Conservation (phyloP, 768 basidiomycete genomes). For the Cystobasidium onofrii region DNA sequence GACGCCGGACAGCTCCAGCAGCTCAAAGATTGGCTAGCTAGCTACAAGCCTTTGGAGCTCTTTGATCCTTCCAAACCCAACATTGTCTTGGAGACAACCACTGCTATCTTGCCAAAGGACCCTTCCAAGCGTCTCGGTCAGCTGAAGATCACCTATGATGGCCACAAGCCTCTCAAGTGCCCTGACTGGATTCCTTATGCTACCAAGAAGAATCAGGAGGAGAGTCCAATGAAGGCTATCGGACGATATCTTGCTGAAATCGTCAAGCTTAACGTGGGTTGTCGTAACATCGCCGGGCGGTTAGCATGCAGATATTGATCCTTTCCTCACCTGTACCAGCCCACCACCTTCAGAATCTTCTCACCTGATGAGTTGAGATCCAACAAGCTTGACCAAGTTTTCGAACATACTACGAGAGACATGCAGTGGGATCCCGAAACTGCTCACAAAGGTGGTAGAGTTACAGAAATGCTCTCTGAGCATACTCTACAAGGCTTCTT, state of each 20-base stretch:
- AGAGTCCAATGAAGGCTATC: conserved; percentile 41
- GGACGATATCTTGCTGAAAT: conserved; percentile 47
- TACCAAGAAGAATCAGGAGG: conserved; percentile 54
- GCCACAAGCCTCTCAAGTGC: conserved; percentile 56
- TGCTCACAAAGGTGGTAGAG: conserved; percentile 62
- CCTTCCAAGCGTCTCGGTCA: conserved; percentile 36
- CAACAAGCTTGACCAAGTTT: conserved; percentile 76
- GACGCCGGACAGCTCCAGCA: conserved; percentile 57
- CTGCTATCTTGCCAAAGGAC: conserved; percentile 37
- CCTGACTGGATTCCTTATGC: conserved; percentile 60
- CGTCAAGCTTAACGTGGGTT: conserved; percentile 53
- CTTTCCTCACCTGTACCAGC: too few relatives aligned
- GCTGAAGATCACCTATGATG: conserved; percentile 50
- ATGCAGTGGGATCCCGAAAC: conserved; percentile 71
- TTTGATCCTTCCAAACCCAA: conserved; percentile 49
- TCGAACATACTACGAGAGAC: conserved; percentile 56
- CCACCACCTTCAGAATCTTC: conserved; percentile 72
- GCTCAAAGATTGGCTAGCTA: conserved; percentile 64
- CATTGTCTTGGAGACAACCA: conserved; percentile 20
- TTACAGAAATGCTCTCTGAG: conserved; percentile 80
- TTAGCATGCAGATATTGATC: too few relatives aligned
- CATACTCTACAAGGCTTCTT: conserved; percentile 85
- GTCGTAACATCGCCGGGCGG: too few relatives aligned
- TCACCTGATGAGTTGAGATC: conserved; percentile 80
- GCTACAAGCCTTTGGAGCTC: conserved; percentile 61